Conservation (phyloP, 192 early-diverging fungal genomes). For the Backusella luteola region DNA sequence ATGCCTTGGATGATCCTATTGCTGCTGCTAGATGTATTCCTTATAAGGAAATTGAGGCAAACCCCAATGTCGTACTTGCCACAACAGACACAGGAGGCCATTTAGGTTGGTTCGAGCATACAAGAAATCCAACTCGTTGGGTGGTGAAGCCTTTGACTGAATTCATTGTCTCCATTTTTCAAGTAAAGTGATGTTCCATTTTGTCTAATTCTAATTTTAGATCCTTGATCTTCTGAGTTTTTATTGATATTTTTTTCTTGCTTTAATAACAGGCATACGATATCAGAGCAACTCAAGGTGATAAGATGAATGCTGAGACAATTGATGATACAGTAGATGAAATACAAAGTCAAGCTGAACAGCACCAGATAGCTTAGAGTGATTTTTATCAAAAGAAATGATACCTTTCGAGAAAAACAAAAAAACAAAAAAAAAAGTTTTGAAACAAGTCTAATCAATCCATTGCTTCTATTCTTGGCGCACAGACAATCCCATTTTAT, state of each 20-base stretch:
- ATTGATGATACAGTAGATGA: constrained; percentile 22
- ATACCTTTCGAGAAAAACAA: background rate
- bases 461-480: background rate
- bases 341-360: background rate
- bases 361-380: background rate
- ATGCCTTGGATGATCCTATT: constrained; percentile 89
- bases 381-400: background rate
- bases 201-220: background rate
- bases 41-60: constrained; percentile 62
- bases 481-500: background rate
- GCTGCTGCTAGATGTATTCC: constrained; percentile 66
- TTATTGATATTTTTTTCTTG: background rate
- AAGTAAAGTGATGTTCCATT: background rate
- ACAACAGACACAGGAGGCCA: constrained; percentile 82
- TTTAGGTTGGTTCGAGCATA: constrained; percentile 81
- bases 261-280: constrained; percentile 14
- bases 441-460: background rate
- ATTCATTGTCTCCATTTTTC: constrained; percentile 56
- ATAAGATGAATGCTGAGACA: background rate
- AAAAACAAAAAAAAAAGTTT: background rate
- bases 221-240: background rate
- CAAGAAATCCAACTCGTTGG: constrained; percentile 54
- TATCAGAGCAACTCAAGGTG: background rate
- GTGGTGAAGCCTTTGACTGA: constrained; percentile 64
- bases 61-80: constrained; percentile 80